Conservation (phyloP, 768 basidiomycete genomes). For the Termitomyces sp. region DNA sequence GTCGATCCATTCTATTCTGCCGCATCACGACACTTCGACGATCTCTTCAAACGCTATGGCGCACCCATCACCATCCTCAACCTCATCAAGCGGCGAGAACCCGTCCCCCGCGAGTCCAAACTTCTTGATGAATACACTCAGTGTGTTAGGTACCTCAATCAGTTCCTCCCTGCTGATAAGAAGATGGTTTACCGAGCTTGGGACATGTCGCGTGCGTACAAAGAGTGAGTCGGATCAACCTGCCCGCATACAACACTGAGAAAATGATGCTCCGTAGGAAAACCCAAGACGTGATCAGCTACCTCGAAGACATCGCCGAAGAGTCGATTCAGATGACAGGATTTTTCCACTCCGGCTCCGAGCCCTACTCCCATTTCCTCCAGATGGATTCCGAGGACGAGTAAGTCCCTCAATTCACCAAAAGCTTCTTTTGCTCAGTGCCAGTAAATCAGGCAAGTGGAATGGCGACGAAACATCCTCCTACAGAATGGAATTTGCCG, state of each 20-base stretch:
- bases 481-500: too few species aligned
- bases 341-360: constrained; percentile 93
- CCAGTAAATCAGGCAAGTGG: constrained; percentile 21
- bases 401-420: constrained; percentile 24
- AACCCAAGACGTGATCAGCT: too few species aligned
- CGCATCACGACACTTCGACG: constrained; percentile 90
- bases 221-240: constrained; percentile 56
- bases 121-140: constrained; percentile 88
- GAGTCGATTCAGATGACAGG: constrained; percentile 88
- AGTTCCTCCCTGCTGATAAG: constrained; percentile 84
- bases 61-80: constrained; percentile 89
- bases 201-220: constrained; percentile 96
- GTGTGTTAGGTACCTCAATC: constrained; percentile 91
- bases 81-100: constrained; percentile 84
- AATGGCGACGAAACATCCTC: constrained; percentile 65
- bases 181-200: constrained; percentile 91
- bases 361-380: constrained; percentile 73
- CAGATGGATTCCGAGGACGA: constrained; percentile 45
- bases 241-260: background rate
- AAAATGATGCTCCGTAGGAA: constrained; percentile 50
- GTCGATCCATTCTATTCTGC: constrained; percentile 95
- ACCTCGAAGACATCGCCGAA: constrained; percentile 92
- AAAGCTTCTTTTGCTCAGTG: background rate
- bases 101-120: constrained; percentile 84
- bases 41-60: constrained; percentile 87